Evolutionary conservation across 2,329 filamentous ascomycete species (phyloP).

Genomic region (Ophiosphaerella herpotricha): DNA sequence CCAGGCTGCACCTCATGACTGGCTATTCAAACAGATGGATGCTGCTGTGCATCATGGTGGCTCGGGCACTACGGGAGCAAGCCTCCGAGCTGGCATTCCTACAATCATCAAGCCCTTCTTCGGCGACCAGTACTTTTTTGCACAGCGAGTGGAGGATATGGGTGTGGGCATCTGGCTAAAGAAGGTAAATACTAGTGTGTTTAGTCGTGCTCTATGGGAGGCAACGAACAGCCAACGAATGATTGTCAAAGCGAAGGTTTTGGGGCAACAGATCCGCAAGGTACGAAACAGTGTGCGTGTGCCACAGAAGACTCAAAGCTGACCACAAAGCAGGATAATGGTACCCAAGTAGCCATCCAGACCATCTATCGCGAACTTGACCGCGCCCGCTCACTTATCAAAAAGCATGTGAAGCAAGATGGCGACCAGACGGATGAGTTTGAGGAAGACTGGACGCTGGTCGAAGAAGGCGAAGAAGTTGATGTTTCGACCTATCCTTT

Average conservation of each 20-base stretch:
- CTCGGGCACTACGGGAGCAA: slow-evolving; percentile 92
- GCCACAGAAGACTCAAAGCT: slow-evolving; percentile 11
- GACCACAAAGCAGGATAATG: slow-evolving; percentile 69
- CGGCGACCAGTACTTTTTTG: slow-evolving; percentile 97
- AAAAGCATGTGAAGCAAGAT: slow-evolving; percentile 54
- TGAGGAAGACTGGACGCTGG: slow-evolving; percentile 89
- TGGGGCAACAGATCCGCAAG: slow-evolving; percentile 86
- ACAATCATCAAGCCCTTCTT: slow-evolving; percentile 98
- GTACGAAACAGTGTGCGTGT: slow-evolving; percentile 59
- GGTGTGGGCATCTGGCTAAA: slow-evolving; percentile 89
- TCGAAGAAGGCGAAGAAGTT: slow-evolving; percentile 63
- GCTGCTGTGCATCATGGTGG: slow-evolving; percentile 94
- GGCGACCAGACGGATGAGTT: slow-evolving; percentile 61
- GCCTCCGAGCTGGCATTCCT: slow-evolving; percentile 84
- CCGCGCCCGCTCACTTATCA: slow-evolving; percentile 84
- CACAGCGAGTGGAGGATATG: slow-evolving; percentile 84
- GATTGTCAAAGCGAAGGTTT: slow-evolving; percentile 78
- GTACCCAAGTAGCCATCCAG: slow-evolving; percentile 88
- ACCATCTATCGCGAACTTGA: slow-evolving; percentile 94
- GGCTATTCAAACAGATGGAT: slow-evolving; percentile 93
- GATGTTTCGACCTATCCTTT: slow-evolving; percentile 22
- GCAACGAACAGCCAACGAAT: slow-evolving; percentile 88
- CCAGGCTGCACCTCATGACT: slow-evolving; percentile 90
- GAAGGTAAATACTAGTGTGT: slow-evolving; percentile 84
- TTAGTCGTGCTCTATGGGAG: slow-evolving; percentile 87